Conservation (phyloP, 768 basidiomycete genomes). For the Collybia sordida region DNA sequence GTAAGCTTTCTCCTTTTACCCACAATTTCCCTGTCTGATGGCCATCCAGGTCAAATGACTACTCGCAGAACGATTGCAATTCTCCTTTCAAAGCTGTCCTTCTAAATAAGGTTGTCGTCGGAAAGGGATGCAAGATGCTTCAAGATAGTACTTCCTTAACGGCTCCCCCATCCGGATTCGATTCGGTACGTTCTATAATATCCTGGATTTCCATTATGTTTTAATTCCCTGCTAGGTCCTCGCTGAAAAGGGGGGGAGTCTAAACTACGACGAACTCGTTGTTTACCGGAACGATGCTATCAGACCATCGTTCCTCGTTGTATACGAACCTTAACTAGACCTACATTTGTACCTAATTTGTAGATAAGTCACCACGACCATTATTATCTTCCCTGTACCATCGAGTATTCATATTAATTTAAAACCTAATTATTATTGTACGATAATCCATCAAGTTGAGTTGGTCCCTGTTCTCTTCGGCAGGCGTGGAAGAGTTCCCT, state of each 20-base stretch:
- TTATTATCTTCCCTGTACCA: no score
- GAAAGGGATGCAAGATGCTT: slow-evolving; percentile 65
- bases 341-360: background rate
- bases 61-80: slow-evolving; percentile 56
- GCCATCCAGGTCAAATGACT: slow-evolving; percentile 58
- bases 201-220: background rate
- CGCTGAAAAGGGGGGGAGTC: slow-evolving; percentile 62
- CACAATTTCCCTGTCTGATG: background rate
- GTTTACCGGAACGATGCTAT: slow-evolving; percentile 74
- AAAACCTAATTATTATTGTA: no score
- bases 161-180: slow-evolving; percentile 60
- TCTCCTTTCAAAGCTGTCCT: slow-evolving; percentile 63
- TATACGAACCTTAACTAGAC: slow-evolving; percentile 52
- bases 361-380: background rate
- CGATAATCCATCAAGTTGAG: no score
- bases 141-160: slow-evolving; percentile 56
- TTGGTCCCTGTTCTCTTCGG: no score
- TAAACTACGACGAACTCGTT: slow-evolving; percentile 73
- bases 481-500: no score
- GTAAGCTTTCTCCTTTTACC: slow-evolving; percentile 25
- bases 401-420: no score
- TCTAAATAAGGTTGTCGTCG: slow-evolving; percentile 74
- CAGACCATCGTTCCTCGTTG: slow-evolving; percentile 66
- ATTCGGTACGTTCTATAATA: slow-evolving; percentile 49
- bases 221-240: slow-evolving; percentile 45